Base-by-base conservation (phyloP, 1,139 yeast genomes). In the Pneumocystis jirovecii region DNA sequence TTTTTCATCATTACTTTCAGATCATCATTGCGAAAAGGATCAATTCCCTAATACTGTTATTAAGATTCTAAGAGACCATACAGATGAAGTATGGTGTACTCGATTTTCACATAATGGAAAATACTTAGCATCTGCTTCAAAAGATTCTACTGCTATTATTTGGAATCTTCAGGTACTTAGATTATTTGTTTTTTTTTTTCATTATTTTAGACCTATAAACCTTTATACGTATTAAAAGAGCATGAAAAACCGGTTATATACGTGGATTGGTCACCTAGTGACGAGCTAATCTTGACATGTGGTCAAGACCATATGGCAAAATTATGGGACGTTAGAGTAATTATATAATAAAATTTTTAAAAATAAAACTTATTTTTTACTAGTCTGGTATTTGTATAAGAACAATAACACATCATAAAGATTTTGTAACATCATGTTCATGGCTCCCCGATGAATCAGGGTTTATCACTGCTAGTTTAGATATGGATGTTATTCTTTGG, bases 81-180 rank as follows among this genome's bases (percentile, higher is more conserved):
- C 78, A 0, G 85, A 86, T 70, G 96, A 91, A 73, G 95, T 89
- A 5, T 91, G 97, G 97, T 86, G 80, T 72, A 79, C 87, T 19
- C 82, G 83, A 67, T 90, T 89, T 72, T 86, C 95, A 2, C 89
- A 90, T 60, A 81, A 82, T 75, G 97, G 97, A 1, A 80, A 79
- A 67, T 84, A 78, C 69, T 76, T 91, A 64, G 96, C 89, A 10
- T 82, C 93, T 0, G 89, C 93, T 0, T 85, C 95, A 12, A 81
- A 84, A 29, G 95, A 89, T 72, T 82, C 85, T 4, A 79, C 81
- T 37, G 78, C 89, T 50, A 77, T 84, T 40, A 78, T 90, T 21
- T 89, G 89, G 76, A 87, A 85, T 72, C 89, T 86, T 50, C 57
- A 50, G 17, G 57, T 50, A 50, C 25, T 25, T 25, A 0, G 72